Conservation (phyloP, 192 early-diverging fungal species). For the Umbelopsis sp. region DNA sequence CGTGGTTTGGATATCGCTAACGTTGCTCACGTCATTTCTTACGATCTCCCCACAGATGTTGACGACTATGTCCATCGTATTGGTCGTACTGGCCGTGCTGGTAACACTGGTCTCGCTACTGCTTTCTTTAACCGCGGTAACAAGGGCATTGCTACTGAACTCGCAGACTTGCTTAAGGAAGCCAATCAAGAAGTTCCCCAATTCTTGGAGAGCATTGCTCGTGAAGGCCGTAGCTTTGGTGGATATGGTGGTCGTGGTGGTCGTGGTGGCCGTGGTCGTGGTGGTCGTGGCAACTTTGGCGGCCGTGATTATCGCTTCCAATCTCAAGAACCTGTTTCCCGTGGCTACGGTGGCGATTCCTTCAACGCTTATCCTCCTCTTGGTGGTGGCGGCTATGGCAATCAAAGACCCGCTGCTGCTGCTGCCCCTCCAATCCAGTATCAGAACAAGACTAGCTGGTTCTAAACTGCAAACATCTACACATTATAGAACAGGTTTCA, state of each 20-base stretch:
- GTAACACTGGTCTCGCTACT: conserved; percentile 91
- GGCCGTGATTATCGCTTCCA: conserved; percentile 29
- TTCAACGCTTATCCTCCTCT: conserved; percentile 25
- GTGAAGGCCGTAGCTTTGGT: conserved; percentile 49
- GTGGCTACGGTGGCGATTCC: conserved; percentile 11
- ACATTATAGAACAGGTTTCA: conserved; percentile 8
- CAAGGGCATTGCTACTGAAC: conserved; percentile 81
- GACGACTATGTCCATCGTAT: conserved; percentile 90
- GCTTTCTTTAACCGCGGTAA: conserved; percentile 94
- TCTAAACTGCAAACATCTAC: conserved; percentile 25
- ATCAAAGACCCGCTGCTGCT: neutral
- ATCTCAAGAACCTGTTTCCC: neutral
- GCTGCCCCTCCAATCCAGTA: conserved; percentile 28
- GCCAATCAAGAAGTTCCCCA: conserved; percentile 93
- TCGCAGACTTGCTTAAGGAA: conserved; percentile 88
- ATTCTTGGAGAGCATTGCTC: conserved; percentile 76
- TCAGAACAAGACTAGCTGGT: conserved; percentile 43
- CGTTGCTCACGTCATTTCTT: conserved; percentile 87
- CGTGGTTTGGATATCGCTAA: conserved; percentile 90
- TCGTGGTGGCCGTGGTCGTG: conserved; percentile 26
- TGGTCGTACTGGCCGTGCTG: conserved; percentile 93
- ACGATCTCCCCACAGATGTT: conserved; percentile 78
- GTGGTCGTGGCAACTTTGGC: conserved; percentile 31
- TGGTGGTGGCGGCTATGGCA: conserved; percentile 15
- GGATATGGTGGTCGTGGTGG: conserved; percentile 32